Evolutionary conservation across 768 basidiomycete genomes (phyloP).

Genomic region (Tulasnella sp.): DNA sequence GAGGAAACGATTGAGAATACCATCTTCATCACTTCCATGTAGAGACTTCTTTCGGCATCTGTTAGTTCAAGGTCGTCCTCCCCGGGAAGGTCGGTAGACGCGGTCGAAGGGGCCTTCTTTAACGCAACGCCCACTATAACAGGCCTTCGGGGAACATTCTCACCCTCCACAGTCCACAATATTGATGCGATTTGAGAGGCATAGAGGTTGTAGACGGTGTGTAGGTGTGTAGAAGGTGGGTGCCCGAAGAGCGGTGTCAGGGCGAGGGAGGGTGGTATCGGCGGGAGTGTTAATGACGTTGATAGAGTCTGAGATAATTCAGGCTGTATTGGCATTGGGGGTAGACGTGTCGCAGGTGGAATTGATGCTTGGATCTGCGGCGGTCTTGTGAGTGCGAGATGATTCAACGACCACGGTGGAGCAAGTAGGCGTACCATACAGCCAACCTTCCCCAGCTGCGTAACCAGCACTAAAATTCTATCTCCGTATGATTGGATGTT

Average conservation of each 20-base stretch:
- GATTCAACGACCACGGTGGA: background rate
- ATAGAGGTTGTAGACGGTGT: constrained; percentile 67
- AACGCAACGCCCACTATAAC: constrained; percentile 71
- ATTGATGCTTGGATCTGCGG: constrained; percentile 78
- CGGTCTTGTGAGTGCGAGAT: constrained; percentile 18
- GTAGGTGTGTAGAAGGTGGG: constrained; percentile 53
- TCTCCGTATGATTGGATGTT: constrained; percentile 70
- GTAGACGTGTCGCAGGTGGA: constrained; percentile 47
- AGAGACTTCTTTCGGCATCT: constrained; percentile 31
- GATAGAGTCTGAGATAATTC: too few relatives aligned
- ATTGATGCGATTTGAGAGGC: constrained; percentile 78
- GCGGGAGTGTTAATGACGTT: too few relatives aligned
- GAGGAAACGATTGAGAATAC: too few relatives aligned
- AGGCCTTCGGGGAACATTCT: constrained; percentile 37
- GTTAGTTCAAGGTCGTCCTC: constrained; percentile 23
- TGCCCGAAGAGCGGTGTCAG: constrained; percentile 67
- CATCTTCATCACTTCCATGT: constrained; percentile 36
- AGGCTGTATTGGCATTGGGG: constrained; percentile 31
- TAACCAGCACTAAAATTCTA: constrained; percentile 71
- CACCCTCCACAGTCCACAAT: constrained; percentile 45
- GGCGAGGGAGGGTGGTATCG: constrained; percentile 58
- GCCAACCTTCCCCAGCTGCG: constrained; percentile 85
- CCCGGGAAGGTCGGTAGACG: too few relatives aligned
- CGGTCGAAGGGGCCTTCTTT: constrained; percentile 17
- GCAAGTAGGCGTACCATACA: constrained; percentile 42